Base-by-base conservation (phyloP, 2,329 filamentous ascomycete genomes). In the Ceratocystis harringtonii region DNA sequence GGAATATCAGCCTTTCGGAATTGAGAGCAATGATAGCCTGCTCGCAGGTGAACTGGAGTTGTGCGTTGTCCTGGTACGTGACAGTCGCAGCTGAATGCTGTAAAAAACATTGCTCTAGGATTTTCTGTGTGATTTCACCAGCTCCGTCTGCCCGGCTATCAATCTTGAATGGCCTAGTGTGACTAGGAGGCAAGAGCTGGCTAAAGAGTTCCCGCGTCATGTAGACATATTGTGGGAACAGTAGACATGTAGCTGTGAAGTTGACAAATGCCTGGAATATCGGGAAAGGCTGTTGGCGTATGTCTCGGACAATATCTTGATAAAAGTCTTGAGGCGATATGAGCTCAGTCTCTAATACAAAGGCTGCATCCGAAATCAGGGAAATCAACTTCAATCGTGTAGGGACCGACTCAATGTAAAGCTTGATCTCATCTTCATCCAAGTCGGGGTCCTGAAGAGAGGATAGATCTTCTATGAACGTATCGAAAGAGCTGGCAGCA, bases 41-140 rank as follows among this genome's bases (percentile, higher is more conserved):
- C 74, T 92, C 89, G 0, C 90, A 75, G 36, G 88, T 73, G 8
- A 92, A 74, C 1, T 86, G 85, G 45, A 92, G 78, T 72, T 88
- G 88, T 32, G 86, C 85, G 70, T 94, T 92, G 68, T 90, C 87
- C 22, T 83, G 80, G 0, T 81, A 73, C 5, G 78, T 79, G 15
- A 80, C 76, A 0, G 80, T 83, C 67, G 82, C 85, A 1, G 89
- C 87, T 0, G 86, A 78, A 69, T 81, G 84, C 0, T 83, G 83
- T 1, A 90, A 78, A 72, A 84, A 92, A 70, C 84, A 85, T 55
- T 77, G 72, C 70, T 80, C 76, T 52, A 84, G 72, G 68, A 84
- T 79, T 5, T 69, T 70, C 25, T 74, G 71, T 4, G 78, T 79
- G 55, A 84, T 71, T 19, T 72, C 72, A 6, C 76, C 76, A 1